Evolutionary conservation across 305 asterid species (phyloP).

Genomic region (Ajuga reptans): DNA sequence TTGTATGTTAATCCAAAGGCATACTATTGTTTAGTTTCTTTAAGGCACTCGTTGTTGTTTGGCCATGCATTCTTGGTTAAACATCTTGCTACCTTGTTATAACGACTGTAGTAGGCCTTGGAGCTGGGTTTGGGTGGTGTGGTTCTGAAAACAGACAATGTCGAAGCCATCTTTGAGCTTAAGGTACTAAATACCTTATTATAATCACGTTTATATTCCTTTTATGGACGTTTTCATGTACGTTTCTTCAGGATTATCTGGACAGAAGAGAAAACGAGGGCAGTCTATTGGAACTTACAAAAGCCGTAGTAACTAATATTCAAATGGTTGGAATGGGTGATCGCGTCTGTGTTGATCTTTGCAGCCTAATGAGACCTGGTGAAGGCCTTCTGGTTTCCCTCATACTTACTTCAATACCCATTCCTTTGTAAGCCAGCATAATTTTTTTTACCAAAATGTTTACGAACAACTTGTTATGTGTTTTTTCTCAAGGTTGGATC

Average conservation of each 20-base stretch:
- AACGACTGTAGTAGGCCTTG: constrained; percentile 59
- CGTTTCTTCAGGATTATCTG: constrained; percentile 49
- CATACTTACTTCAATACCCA: not conserved
- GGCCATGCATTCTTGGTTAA: not conserved
- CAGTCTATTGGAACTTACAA: constrained; percentile 48
- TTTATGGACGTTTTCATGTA: constrained; percentile 16
- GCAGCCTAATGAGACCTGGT: constrained; percentile 88
- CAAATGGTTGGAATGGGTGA: constrained; percentile 88
- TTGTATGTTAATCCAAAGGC: not conserved
- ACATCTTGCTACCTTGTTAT: constrained; percentile 7
- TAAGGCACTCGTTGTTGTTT: not conserved
- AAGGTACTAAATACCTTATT: constrained; percentile 44
- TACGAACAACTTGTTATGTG: constrained; percentile 14
- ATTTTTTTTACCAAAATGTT: not conserved
- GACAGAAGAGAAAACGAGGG: constrained; percentile 52
- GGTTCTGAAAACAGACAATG: constrained; percentile 71
- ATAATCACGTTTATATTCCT: not conserved
- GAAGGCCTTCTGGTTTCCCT: constrained; percentile 86
- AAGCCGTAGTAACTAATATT: constrained; percentile 50
- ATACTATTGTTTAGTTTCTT: not conserved
- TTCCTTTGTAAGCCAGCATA: not conserved
- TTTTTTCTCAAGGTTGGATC: constrained; percentile 60
- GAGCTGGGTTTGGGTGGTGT: constrained; percentile 87
- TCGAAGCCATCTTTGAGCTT: constrained; percentile 50
- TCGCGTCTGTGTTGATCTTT: constrained; percentile 84